Evolutionary conservation across 345 rosid species (phyloP), one percentile per base, ranked within the genome.

Genomic region (Moricandia moricandioides): DNA sequence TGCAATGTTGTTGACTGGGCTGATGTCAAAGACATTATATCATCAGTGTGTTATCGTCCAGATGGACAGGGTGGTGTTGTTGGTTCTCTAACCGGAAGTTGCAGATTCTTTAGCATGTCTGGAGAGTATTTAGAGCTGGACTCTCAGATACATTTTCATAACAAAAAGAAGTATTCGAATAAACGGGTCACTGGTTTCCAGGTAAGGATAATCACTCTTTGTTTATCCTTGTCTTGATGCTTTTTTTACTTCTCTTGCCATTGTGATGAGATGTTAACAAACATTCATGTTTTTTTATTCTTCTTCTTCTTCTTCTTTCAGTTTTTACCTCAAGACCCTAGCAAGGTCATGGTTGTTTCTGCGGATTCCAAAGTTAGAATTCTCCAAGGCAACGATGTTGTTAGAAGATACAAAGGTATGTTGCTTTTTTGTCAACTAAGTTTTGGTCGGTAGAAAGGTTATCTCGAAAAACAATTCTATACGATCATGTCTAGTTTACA

Each of bases 291-390:
- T 8, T 63, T 62, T 21, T 39, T 40, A 4, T 37, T 10, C 43
- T n/a, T n/a, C n/a, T n/a, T n/a, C n/a, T n/a, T n/a, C n/a, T 27
- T 31, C 6, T 31, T 40, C 26, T 21, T 49, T 51, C 90, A 93
- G 98, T 91, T 85, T 60, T 88, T 79, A 72, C 96, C 92, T 0
- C 84, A 85, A 70, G 96, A 93, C 60, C 81, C 86, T 4, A 84
- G 86, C 82, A 93, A 83, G 81, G 83, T 93, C 63, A 73, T 93
- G 83, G 93, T 91, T 70, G 87, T 91, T 59, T 93, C 85, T 16
- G 90, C 96, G 3, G 98, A 89, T 85, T 87, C 93, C 1, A 92
- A 87, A 85, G 88, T 91, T 70, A 87, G 90, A 85, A 82, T 93
- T 77, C 86, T 91, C 34, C 86, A 89, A 52, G 97, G 92, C 29